Conservation (phyloP, 768 basidiomycete genomes). For the Rossbeevera mucosa region DNA sequence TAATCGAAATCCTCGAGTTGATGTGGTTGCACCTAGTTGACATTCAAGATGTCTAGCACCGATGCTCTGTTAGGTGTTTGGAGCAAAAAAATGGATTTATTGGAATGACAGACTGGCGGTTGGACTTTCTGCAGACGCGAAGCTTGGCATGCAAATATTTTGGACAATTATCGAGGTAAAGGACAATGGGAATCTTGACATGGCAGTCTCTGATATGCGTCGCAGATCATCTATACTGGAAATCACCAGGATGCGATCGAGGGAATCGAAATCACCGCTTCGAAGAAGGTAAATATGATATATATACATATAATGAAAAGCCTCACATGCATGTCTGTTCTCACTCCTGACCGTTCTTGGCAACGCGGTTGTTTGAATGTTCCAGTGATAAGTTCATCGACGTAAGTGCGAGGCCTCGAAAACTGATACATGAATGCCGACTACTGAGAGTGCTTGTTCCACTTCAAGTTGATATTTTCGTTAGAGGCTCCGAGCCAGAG, state of each 20-base stretch:
- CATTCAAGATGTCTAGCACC: slow-evolving; percentile 28
- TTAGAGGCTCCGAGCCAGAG: too few relatives aligned
- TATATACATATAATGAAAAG: slow-evolving; percentile 45
- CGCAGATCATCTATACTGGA: slow-evolving; percentile 42
- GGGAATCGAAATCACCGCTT: slow-evolving; percentile 69
- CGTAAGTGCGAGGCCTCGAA: neutral
- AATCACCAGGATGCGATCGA: slow-evolving; percentile 84
- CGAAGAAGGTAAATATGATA: slow-evolving; percentile 63
- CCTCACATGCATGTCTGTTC: slow-evolving; percentile 31
- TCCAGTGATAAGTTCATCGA: too few relatives aligned
- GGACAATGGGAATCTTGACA: neutral
- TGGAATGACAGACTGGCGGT: slow-evolving; percentile 72
- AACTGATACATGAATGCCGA: neutral
- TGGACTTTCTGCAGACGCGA: slow-evolving; percentile 63
- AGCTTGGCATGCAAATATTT: slow-evolving; percentile 59
- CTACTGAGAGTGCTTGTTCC: neutral
- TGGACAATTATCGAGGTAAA: slow-evolving; percentile 60
- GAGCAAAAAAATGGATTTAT: slow-evolving; percentile 77
- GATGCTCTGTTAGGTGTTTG: slow-evolving; percentile 50
- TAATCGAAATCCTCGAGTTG: neutral
- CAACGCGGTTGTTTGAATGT: too few relatives aligned
- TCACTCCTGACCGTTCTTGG: too few relatives aligned
- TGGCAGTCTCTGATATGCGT: neutral
- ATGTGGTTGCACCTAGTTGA: neutral
- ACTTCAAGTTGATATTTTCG: too few relatives aligned